phyloP scores from a whole-genome alignment of 495 filamentous ascomycete species.

The Parathielavia hyrcaniae region DNA sequence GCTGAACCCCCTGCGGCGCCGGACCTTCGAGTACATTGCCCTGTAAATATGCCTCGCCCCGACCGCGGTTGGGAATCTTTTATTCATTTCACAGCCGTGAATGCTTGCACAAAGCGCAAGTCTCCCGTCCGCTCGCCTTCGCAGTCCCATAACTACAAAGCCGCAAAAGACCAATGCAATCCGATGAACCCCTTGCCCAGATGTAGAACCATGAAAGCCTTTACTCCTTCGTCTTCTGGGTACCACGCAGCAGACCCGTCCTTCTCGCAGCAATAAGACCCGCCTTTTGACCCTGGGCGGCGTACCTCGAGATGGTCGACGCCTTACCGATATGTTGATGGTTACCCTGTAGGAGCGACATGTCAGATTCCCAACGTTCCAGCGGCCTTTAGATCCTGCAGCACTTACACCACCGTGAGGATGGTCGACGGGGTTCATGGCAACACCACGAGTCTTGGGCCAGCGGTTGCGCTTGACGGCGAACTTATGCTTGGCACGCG shows the following conservation, averaged over 20 bases:
- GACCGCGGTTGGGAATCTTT: slow-evolving; percentile 34
- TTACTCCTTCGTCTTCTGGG: slow-evolving; percentile 98
- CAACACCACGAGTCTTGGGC: slow-evolving; percentile 99
- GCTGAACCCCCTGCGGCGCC: slow-evolving; percentile 12
- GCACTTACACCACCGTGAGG: slow-evolving; percentile 78
- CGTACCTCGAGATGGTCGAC: slow-evolving; percentile 97
- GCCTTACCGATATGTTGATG: slow-evolving; percentile 99
- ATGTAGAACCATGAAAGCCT: slow-evolving; percentile 47
- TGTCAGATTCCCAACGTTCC: slow-evolving; percentile 32
- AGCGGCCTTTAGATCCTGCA: background rate
- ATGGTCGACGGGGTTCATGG: slow-evolving; percentile 99
- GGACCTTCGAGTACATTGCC: slow-evolving; percentile 9
- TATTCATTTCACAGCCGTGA: slow-evolving; percentile 35
- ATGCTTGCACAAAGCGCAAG: slow-evolving; percentile 30
- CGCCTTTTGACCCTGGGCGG: slow-evolving; percentile 97
- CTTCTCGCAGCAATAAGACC: slow-evolving; percentile 99
- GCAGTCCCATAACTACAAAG: slow-evolving; percentile 48
- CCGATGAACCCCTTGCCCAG: slow-evolving; percentile 50
- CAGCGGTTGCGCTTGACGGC: slow-evolving; percentile 99
- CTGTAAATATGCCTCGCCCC: slow-evolving; percentile 17
- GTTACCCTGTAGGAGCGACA: slow-evolving; percentile 71
- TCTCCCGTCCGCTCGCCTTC: slow-evolving; percentile 30
- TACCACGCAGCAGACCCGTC: slow-evolving; percentile 98
- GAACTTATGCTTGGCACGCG: slow-evolving; percentile 98
- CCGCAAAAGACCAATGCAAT: slow-evolving; percentile 49